Conservation (phyloP, 2,329 filamentous ascomycete genomes). For the Plectosphaerella cucumerina region DNA sequence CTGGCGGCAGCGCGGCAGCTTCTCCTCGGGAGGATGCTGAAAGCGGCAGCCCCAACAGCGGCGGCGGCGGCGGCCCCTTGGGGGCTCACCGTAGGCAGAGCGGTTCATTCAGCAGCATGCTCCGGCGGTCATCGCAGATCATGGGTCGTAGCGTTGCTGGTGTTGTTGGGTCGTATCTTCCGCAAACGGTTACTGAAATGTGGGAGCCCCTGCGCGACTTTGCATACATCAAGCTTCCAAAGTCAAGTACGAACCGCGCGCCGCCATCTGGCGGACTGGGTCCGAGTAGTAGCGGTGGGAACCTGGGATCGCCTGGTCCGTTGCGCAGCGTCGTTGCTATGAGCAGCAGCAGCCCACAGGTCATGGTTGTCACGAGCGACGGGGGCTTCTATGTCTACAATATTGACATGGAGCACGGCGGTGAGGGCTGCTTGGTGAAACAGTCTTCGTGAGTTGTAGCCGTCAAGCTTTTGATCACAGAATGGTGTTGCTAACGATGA, state of each 20-base stretch:
- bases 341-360: constrained; percentile 88
- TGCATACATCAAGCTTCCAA: constrained; percentile 91
- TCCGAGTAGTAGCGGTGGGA: constrained; percentile 24
- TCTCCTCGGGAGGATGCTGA: constrained; percentile 48
- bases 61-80: constrained; percentile 18
- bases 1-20: constrained; percentile 31
- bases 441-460: constrained; percentile 75
- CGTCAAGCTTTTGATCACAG: neutral
- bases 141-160: constrained; percentile 86
- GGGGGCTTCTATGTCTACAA: constrained; percentile 93
- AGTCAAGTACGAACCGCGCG: constrained; percentile 30
- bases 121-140: constrained; percentile 91
- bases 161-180: constrained; percentile 86
- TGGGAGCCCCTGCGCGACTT: constrained; percentile 96
- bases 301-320: constrained; percentile 31
- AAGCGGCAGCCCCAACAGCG: constrained; percentile 18
- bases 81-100: constrained; percentile 46
- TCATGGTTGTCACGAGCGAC: constrained; percentile 97
- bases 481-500: neutral
- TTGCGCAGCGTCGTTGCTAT: constrained; percentile 93
- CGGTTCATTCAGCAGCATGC: constrained; percentile 82
- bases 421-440: constrained; percentile 86
- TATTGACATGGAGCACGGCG: constrained; percentile 90
- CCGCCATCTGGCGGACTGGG: neutral
- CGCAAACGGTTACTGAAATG: constrained; percentile 92